Evolutionary conservation across 2,329 filamentous ascomycete species (phyloP).

Genomic region (Emergomyces pasteurianus): DNA sequence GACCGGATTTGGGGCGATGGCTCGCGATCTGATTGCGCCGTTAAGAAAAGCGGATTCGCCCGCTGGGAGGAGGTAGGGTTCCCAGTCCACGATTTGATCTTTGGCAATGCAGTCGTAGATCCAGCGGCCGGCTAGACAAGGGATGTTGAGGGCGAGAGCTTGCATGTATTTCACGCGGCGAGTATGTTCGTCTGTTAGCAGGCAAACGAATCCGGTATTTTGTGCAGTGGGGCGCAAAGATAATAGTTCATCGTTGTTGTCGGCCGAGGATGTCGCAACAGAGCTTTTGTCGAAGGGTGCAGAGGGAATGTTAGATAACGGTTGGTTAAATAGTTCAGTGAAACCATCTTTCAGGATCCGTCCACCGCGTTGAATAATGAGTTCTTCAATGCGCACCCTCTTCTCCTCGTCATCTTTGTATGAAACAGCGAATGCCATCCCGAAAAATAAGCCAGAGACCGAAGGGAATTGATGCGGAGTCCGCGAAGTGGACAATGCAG

Average conservation of each 20-base stretch:
- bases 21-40: conserved; percentile 64
- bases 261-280: not conserved
- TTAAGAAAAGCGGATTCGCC: conserved; percentile 67
- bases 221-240: conserved; percentile 42
- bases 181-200: conserved; percentile 77
- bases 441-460: conserved; percentile 49
- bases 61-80: conserved; percentile 70
- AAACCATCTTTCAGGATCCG: conserved; percentile 63
- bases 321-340: conserved; percentile 58
- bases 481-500: conserved; percentile 39
- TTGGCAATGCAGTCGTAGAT: conserved; percentile 57
- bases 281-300: not conserved
- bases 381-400: conserved; percentile 45
- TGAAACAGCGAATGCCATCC: conserved; percentile 82
- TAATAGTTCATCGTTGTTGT: conserved; percentile 26
- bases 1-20: conserved; percentile 50
- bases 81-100: conserved; percentile 56
- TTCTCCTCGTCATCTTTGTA: conserved; percentile 48
- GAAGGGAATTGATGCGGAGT: conserved; percentile 28
- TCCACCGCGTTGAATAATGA: conserved; percentile 62
- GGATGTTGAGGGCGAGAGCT: conserved; percentile 77
- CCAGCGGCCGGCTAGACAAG: conserved; percentile 77
- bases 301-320: conserved; percentile 15
- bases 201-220: conserved; percentile 61
- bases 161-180: conserved; percentile 89